phyloP scores from a whole-genome alignment of 257 asterid genomes.

The Fraxinus americana region DNA sequence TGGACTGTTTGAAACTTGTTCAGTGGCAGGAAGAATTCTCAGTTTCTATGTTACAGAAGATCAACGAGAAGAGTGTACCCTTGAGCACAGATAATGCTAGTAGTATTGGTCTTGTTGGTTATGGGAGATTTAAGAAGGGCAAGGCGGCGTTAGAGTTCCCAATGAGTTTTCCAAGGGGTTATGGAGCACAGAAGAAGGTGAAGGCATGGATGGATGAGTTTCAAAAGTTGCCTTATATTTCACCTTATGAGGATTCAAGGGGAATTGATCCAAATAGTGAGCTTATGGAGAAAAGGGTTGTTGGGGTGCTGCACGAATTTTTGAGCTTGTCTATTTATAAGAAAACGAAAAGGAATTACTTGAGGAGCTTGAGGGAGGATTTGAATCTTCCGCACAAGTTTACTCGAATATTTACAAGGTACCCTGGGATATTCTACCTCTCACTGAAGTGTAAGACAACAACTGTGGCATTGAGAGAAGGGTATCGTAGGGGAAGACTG shows the following conservation, averaged over 20 bases:
- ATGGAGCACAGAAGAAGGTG: constrained; percentile 91
- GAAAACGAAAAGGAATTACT: constrained; percentile 88
- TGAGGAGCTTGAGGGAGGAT: constrained; percentile 85
- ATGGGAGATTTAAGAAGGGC: constrained; percentile 75
- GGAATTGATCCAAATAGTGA: constrained; percentile 81
- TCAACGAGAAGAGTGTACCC: constrained; percentile 51
- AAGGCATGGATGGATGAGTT: constrained; percentile 97
- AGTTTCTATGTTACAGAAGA: constrained; percentile 72
- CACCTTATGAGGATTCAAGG: constrained; percentile 84
- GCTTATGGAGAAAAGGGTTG: constrained; percentile 96
- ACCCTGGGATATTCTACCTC: constrained; percentile 90
- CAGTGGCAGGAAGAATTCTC: constrained; percentile 70
- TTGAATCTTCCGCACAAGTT: constrained; percentile 83
- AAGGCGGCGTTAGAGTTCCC: constrained; percentile 78
- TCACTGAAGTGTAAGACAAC: constrained; percentile 91
- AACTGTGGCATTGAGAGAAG: constrained; percentile 81
- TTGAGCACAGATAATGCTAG: constrained; percentile 17
- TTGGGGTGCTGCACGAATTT: constrained; percentile 86
- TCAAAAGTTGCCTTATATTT: constrained; percentile 88
- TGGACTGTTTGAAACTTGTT: constrained; percentile 45
- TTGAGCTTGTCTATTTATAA: constrained; percentile 74
- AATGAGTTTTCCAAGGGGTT: constrained; percentile 93
- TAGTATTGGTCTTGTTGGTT: constrained; percentile 27
- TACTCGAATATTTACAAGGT: constrained; percentile 85
- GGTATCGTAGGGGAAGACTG: constrained; percentile 73